Evolutionary conservation across 495 filamentous ascomycete species (phyloP), one percentile per base, ranked within the genome.

Genomic region (Aspergillus kassunensis): DNA sequence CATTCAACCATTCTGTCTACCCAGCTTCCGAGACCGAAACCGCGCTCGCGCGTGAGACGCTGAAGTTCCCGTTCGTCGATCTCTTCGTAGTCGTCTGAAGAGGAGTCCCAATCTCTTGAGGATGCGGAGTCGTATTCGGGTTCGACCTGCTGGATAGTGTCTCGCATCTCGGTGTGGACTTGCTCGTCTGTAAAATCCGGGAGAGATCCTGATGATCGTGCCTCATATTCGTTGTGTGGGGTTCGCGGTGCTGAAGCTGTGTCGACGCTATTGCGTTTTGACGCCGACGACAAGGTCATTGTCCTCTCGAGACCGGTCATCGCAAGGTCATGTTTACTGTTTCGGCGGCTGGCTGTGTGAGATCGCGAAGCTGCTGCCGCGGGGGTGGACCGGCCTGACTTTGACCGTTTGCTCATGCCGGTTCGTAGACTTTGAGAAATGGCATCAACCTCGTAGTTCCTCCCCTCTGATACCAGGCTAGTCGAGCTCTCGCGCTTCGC

Each of bases 1-100:
- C 89, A 90, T 6, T 84, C 85, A 31, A 91, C 78, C 51, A 91
- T 58, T 40, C 79, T 76, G 56, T 88, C 88, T 55, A 96, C 76
- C 83, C 86, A 90, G 9, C 80, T 77, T 0, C 86, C 86, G n/a
- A 91, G 67, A 4, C 86, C 84, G 46, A 82, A 83, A 36, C 79
- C 80, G n/a, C 77, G 77, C 51, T 81, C 74, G 46, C 76, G 69
- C 6, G 71, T 75, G 1, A 76, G 53, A n/a, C 59, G 66, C 53
- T 71, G 71, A 29, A 76, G 30, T 58, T 76, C 72, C 12, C 60
- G 63, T 37, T 77, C 74, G 43, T 75, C 73, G 18, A 75, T 67
- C 3, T 74, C 71, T 31, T 44, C 40, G n/a, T n/a, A n/a, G n/a
- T 44, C 40, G 35, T 69, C 70, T 20, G 41, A 43, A n/a, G 73